These are phyloP conservation scores for Pyronema domesticum DNA, from an alignment of 495 filamentous ascomycete genomes.

Conservation along the genomic window DNA sequence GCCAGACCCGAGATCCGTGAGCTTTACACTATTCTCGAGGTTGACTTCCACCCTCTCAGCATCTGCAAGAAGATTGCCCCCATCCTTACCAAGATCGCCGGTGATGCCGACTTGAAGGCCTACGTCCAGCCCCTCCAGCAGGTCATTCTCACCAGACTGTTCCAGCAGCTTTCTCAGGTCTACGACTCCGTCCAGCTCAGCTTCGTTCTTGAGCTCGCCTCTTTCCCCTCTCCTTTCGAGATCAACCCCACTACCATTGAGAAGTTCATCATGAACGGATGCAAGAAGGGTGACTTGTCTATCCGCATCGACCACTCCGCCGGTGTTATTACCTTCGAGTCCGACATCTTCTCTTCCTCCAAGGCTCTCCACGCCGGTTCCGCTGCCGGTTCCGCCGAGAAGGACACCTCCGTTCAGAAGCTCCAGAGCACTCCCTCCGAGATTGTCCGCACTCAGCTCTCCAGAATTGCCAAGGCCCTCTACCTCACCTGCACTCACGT, in stretches of 20 bases:
- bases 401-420: slow-evolving; percentile 71
- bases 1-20: slow-evolving; percentile 86
- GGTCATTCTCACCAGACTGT: slow-evolving; percentile 92
- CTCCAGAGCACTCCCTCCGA: slow-evolving; percentile 95
- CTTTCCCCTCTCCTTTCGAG: slow-evolving; percentile 95
- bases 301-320: slow-evolving; percentile 93
- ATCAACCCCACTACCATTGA: slow-evolving; percentile 81
- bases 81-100: slow-evolving; percentile 82
- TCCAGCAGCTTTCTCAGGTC: slow-evolving; percentile 97
- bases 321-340: slow-evolving; percentile 88
- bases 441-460: slow-evolving; percentile 88
- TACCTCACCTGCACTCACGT: slow-evolving; percentile 90
- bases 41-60: slow-evolving; percentile 94
- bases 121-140: slow-evolving; percentile 90
- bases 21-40: slow-evolving; percentile 93
- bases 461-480: slow-evolving; percentile 74
- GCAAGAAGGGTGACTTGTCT: slow-evolving; percentile 96
- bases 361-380: slow-evolving; percentile 82
- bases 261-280: slow-evolving; percentile 99
- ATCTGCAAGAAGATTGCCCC: slow-evolving; percentile 99
- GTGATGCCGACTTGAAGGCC: slow-evolving; percentile 89
- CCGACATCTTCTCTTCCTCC: slow-evolving; percentile 91
- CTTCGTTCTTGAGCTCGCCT: slow-evolving; percentile 82
- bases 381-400: slow-evolving; percentile 72
- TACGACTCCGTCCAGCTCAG: slow-evolving; percentile 94